Percentiles rank a stretch among this genome's conserved stretches.
Conservation (phyloP, 257 asterid genomes). For the Salvia miltiorrhiza region DNA sequence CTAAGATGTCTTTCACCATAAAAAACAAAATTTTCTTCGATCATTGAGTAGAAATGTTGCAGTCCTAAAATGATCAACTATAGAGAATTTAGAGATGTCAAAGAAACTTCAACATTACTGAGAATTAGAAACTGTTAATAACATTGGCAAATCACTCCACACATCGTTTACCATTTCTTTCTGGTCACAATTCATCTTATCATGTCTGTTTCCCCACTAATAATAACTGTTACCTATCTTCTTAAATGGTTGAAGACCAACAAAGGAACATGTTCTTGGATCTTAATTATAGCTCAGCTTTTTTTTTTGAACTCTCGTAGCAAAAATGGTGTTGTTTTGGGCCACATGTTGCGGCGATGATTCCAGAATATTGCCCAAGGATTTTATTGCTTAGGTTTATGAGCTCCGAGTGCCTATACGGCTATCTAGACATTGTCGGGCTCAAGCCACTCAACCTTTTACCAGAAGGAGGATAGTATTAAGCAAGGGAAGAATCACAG, state of each 20-base stretch:
- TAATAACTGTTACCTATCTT: not conserved
- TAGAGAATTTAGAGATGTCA: too few species aligned
- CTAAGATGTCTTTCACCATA: too few species aligned
- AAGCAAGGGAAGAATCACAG: not conserved
- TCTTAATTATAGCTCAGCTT: not conserved
- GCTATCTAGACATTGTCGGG: not conserved
- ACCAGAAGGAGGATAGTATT: not conserved
- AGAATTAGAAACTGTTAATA: not conserved
- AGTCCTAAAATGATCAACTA: too few species aligned
- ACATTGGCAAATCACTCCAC: not conserved
- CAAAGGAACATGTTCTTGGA: not conserved
- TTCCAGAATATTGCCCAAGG: not conserved
- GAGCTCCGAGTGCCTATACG: not conserved
- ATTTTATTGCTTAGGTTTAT: too few species aligned
- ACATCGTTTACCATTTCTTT: not conserved
- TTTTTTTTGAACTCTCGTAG: not conserved
- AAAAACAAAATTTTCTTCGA: too few species aligned
- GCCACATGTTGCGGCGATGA: not conserved
- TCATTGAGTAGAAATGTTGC: too few species aligned
- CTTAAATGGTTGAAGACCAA: not conserved
- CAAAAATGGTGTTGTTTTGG: not conserved
- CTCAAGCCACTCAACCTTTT: not conserved
- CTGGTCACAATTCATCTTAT: not conserved
- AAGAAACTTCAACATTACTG: slow-evolving; percentile 4
- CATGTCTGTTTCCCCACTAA: not conserved